Evolutionary conservation across 2,329 filamentous ascomycete species (phyloP), one percentile per base, ranked within the genome.

Genomic region (Leptographium wingfieldii): DNA sequence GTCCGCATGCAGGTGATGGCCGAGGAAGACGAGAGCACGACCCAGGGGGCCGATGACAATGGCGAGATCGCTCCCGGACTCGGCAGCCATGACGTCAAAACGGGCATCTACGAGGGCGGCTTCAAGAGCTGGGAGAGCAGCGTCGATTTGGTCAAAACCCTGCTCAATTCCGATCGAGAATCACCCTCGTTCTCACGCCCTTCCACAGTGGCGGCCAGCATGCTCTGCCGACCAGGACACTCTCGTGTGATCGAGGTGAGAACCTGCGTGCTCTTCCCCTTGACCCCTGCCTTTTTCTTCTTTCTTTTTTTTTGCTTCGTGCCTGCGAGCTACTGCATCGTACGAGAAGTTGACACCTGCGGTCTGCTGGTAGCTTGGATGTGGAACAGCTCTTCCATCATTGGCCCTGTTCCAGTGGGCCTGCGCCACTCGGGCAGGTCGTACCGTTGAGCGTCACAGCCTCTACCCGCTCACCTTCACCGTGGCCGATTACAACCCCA

Each of bases 121-220:
- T 91, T 92, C 75, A 94, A 94, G 75, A 92, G 87, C 67, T 94
- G 89, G 89, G 89, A 94, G 74, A 92, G 88, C 73, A 90, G 86
- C 62, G 77, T 91, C 58, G 89, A 94, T 69, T 76, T 94, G 22
- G 87, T 89, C 57, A 88, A 84, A 68, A 82, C 87, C n/a, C 71
- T 86, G 35, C 77, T 77, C 0, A 67, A 69, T 3, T 75, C 76
- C 31, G 70, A 73, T 31, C 10, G 19, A 12, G 59, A 67, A 14
- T 70, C 74, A 56, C 65, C 73, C 22, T 62, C 69, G 3, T 64
- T 67, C 55, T 63, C 59, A 1, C 51, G 49, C 9, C 62, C 54
- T 33, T 63, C 63, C 0, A 43, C 58, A 14, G 58, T 60, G 7
- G 62, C 61, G 3, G 55, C 52, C 35, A 19, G 49, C 3, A 48